Conservation (phyloP, 140 eudicot species). For the Flaveria floridana region DNA sequence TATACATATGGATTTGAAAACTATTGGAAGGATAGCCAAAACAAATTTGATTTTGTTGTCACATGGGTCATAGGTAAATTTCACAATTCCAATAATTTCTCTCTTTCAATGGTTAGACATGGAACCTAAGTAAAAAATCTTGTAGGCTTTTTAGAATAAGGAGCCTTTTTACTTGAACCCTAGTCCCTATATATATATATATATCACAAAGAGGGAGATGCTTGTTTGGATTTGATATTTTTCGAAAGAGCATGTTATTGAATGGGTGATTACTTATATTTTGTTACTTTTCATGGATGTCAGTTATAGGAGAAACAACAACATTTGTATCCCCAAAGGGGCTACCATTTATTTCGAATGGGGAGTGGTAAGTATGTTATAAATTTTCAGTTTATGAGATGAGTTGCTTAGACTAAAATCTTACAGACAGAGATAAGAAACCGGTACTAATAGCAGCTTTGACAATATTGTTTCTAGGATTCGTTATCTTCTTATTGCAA, state of each 20-base stretch:
- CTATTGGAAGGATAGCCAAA: slow-evolving; percentile 96
- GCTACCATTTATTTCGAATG: slow-evolving; percentile 79
- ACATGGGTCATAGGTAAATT: slow-evolving; percentile 89
- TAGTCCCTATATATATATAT: neutral
- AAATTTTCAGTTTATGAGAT: slow-evolving; percentile 1
- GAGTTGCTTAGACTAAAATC: neutral
- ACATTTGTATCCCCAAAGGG: slow-evolving; percentile 69
- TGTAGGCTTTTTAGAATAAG: too few species aligned
- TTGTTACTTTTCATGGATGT: slow-evolving; percentile 20
- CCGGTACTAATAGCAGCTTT: neutral
- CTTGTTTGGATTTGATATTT: neutral
- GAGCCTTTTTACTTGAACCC: too few species aligned
- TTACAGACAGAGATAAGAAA: neutral
- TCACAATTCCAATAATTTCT: slow-evolving; percentile 1
- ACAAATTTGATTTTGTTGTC: slow-evolving; percentile 80
- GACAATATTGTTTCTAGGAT: slow-evolving; percentile 57
- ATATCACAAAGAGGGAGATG: neutral
- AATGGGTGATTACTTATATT: slow-evolving; percentile 16
- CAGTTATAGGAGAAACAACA: slow-evolving; percentile 96
- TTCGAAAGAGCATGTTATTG: neutral
- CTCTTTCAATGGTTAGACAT: slow-evolving; percentile 13
- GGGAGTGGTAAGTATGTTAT: slow-evolving; percentile 71
- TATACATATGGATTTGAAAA: slow-evolving; percentile 83
- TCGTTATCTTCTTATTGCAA: slow-evolving; percentile 95
- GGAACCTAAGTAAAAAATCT: neutral